A percentile compares a stretch with the other conserved stretches of the same genome.
phyloP scores from a whole-genome alignment of 139 green algal species.

The Ulvella scutata region DNA sequence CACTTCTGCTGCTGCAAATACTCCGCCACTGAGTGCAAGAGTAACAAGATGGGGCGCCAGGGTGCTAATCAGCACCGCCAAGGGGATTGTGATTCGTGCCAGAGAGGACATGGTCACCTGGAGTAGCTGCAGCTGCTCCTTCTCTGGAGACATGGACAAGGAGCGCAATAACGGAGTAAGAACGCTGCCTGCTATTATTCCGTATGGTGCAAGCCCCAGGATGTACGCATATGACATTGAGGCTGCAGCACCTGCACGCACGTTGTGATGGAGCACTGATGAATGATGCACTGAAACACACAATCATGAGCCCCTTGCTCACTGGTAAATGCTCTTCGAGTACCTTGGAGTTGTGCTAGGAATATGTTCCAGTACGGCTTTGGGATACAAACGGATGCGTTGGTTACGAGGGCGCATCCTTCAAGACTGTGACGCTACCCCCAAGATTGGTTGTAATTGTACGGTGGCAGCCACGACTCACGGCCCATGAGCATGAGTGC shows the following conservation, averaged over 20 bases:
- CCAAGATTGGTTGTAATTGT: too few relatives aligned
- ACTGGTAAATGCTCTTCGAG: too few relatives aligned
- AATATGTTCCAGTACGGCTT: too few relatives aligned
- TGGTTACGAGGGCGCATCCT: too few relatives aligned
- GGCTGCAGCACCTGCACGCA: not conserved
- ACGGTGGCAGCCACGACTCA: too few relatives aligned
- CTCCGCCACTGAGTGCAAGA: not conserved
- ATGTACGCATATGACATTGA: not conserved
- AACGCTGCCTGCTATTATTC: not conserved
- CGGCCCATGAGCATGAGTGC: too few relatives aligned
- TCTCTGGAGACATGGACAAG: not conserved
- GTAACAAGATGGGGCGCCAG: not conserved
- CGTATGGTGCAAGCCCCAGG: not conserved
- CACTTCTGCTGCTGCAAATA: not conserved
- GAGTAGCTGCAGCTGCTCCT: not conserved
- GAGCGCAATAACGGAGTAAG: not conserved
- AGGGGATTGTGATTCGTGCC: not conserved
- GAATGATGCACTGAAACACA: too few relatives aligned
- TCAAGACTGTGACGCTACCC: too few relatives aligned
- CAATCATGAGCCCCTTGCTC: too few relatives aligned
- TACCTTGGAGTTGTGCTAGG: too few relatives aligned
- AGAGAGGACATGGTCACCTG: not conserved
- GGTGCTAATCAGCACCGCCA: not conserved
- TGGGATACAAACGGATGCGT: too few relatives aligned
- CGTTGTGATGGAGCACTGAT: too few relatives aligned